phyloP scores from a whole-genome alignment of 1,284 basidiomycete species.

The Ceratobasidium sp. region DNA sequence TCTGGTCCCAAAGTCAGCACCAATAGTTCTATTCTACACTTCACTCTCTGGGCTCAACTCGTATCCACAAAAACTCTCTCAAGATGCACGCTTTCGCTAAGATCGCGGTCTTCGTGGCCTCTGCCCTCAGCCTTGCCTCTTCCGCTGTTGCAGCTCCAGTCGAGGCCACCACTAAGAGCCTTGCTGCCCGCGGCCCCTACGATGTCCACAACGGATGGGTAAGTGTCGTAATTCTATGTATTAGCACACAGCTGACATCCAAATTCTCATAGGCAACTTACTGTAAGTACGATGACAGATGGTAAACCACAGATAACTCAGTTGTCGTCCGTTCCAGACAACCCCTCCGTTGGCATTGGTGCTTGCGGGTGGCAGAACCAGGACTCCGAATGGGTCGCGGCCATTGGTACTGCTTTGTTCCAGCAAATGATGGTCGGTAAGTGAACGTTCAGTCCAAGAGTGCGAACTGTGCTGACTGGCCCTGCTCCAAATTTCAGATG shows the following conservation, averaged over 20 bases:
- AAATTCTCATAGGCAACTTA: slow-evolving; percentile 19
- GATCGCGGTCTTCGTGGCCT: slow-evolving; percentile 15
- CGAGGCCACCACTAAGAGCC: neutral
- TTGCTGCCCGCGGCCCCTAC: slow-evolving; percentile 23
- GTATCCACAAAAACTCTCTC: neutral
- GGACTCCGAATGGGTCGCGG: slow-evolving; percentile 39
- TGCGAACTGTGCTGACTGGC: too few relatives aligned
- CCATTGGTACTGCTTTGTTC: slow-evolving; percentile 31
- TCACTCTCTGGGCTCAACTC: neutral
- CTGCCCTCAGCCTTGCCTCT: slow-evolving; percentile 15
- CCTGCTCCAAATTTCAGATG: slow-evolving; percentile 14
- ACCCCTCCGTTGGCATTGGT: slow-evolving; percentile 28
- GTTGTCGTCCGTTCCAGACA: neutral
- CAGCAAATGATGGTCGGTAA: slow-evolving; percentile 41
- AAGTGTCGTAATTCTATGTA: neutral
- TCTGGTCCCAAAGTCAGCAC: neutral
- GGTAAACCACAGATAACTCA: neutral
- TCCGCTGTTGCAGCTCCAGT: slow-evolving; percentile 29
- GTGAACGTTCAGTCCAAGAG: neutral
- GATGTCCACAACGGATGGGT: slow-evolving; percentile 40
- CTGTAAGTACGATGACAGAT: slow-evolving; percentile 14
- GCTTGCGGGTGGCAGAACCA: slow-evolving; percentile 36
- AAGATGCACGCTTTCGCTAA: slow-evolving; percentile 24
- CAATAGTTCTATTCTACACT: neutral
- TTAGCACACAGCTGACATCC: neutral